Percentiles rank a stretch among this genome's conserved stretches.
Evolutionary conservation across 1,139 yeast genomes (phyloP).

Genomic region (Diutina catenulata): DNA sequence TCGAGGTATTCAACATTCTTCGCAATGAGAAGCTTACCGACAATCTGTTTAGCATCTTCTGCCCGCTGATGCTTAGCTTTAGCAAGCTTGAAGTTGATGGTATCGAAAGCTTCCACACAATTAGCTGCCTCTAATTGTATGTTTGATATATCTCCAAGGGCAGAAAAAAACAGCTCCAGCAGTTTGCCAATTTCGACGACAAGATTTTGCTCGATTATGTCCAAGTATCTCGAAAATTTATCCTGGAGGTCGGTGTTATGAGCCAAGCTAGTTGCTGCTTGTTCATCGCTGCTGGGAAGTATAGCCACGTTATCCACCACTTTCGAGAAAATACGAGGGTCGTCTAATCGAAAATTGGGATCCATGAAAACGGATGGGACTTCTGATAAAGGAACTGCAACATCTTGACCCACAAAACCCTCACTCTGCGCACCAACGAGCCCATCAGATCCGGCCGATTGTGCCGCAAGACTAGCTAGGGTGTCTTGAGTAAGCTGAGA

Average conservation of each 20-base stretch:
- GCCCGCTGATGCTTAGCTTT: slow-evolving; percentile 39
- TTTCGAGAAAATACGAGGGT: slow-evolving; percentile 71
- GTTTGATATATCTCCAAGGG: slow-evolving; percentile 63
- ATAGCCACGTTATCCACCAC: slow-evolving; percentile 50
- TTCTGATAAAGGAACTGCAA: slow-evolving; percentile 11
- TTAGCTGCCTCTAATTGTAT: slow-evolving; percentile 46
- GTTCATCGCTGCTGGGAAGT: slow-evolving; percentile 14
- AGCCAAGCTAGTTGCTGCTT: slow-evolving; percentile 9
- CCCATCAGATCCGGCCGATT: slow-evolving; percentile 10
- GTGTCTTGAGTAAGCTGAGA: slow-evolving; percentile 38
- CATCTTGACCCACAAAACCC: slow-evolving; percentile 7
- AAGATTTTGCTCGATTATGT: slow-evolving; percentile 70
- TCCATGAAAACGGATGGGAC: slow-evolving; percentile 66
- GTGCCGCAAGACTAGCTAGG: slow-evolving; percentile 28
- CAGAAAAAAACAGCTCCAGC: slow-evolving; percentile 73
- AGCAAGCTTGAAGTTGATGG: slow-evolving; percentile 30
- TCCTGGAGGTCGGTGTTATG: slow-evolving; percentile 62
- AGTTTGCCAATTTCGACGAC: slow-evolving; percentile 78
- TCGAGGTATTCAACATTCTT: slow-evolving; percentile 3
- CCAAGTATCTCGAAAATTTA: slow-evolving; percentile 69
- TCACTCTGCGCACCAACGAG: slow-evolving; percentile 10
- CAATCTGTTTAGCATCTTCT: not conserved
- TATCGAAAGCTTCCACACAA: slow-evolving; percentile 37
- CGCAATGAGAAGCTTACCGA: not conserved
- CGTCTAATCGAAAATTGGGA: slow-evolving; percentile 67